These are phyloP conservation scores for Silene coronaria DNA, from an alignment of 179 eudicot species.

Conservation along the genomic window DNA sequence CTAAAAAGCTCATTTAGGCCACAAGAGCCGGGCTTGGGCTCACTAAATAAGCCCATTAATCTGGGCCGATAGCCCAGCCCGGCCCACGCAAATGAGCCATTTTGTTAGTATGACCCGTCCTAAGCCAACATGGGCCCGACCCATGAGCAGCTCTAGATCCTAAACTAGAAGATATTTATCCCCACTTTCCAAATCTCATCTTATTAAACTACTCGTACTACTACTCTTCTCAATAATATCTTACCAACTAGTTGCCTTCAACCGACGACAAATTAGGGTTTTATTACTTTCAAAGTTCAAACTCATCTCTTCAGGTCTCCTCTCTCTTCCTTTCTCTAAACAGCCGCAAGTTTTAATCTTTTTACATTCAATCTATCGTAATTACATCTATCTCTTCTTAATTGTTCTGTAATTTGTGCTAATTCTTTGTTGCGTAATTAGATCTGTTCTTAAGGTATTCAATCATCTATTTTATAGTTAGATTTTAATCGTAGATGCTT, in stretches of 20 bases:
- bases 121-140: too few species aligned
- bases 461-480: background rate
- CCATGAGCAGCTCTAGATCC: too few species aligned
- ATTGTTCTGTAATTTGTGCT: background rate
- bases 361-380: background rate
- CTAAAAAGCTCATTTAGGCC: too few species aligned
- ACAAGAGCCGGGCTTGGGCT: too few species aligned
- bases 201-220: too few species aligned
- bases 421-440: background rate
- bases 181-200: too few species aligned
- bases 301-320: background rate
- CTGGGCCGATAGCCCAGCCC: too few species aligned
- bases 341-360: background rate
- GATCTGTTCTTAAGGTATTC: background rate
- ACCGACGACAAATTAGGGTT: constrained; percentile 7
- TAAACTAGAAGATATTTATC: too few species aligned
- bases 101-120: too few species aligned
- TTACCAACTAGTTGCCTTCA: background rate
- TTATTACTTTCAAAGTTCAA: background rate
- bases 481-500: background rate
- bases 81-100: too few species aligned
- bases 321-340: background rate
- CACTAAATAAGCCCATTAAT: too few species aligned
- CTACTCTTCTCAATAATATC: background rate
- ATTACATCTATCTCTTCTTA: too few species aligned